Conservation (phyloP, 2,329 filamentous ascomycete genomes). For the Gremmenia infestans region DNA sequence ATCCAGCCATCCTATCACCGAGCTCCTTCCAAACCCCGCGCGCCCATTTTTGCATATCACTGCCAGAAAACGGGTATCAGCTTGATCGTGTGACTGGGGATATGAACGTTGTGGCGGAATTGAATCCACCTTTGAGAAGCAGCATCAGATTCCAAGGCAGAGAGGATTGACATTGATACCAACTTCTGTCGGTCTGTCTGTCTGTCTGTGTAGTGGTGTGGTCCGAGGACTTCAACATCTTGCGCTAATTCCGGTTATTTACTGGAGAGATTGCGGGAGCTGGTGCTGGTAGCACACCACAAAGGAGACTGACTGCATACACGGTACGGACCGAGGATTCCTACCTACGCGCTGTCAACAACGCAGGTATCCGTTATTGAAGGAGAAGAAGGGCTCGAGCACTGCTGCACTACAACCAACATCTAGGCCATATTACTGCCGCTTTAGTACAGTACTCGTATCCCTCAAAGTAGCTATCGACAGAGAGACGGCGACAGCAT, state of each 20-base stretch:
- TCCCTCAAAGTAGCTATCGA: neutral
- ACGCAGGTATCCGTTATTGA: too few species aligned
- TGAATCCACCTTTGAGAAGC: neutral
- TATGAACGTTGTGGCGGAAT: neutral
- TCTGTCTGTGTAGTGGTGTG: neutral
- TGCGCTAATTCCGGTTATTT: neutral
- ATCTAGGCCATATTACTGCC: neutral
- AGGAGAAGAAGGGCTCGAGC: neutral
- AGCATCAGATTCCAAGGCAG: neutral
- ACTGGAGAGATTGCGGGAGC: too few species aligned
- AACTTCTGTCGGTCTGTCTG: neutral
- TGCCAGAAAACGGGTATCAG: neutral
- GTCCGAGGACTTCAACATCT: neutral
- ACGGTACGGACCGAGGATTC: neutral
- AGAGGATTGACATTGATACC: neutral
- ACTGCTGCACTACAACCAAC: neutral
- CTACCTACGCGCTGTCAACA: neutral
- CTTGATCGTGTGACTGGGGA: neutral
- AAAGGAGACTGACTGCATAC: neutral
- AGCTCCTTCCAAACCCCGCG: neutral
- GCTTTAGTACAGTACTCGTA: too few species aligned
- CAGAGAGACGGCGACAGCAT: neutral
- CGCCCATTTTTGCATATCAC: neutral
- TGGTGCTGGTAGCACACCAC: neutral
- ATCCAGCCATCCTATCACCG: constrained; percentile 1